Conservation (phyloP, 148 eudicot genomes). For the Rhododendron molle region DNA sequence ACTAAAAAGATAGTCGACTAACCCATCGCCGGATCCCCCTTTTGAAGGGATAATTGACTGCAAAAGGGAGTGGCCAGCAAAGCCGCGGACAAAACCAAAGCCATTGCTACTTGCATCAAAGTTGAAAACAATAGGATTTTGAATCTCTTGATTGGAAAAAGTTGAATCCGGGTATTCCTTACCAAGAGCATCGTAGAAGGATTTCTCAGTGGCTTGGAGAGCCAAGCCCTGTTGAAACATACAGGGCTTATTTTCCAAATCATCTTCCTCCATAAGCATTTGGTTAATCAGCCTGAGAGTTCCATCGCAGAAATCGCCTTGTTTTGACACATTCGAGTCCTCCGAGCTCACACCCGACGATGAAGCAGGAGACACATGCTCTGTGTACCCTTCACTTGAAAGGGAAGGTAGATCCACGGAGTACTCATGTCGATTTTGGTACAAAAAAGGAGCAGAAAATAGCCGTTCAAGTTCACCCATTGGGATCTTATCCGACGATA, state of each 20-base stretch:
- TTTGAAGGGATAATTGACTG: conserved; percentile 24
- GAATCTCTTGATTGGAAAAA: not conserved
- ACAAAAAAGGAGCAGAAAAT: conserved; percentile 14
- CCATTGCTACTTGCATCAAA: not conserved
- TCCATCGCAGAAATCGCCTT: conserved; percentile 38
- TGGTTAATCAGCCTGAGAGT: conserved; percentile 38
- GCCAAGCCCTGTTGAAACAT: conserved; percentile 40
- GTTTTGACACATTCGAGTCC: conserved; percentile 13
- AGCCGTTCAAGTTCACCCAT: conserved; percentile 14
- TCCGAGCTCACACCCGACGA: conserved; percentile 9
- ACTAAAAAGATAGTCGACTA: conserved; percentile 21
- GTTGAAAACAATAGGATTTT: not conserved
- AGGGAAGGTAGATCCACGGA: conserved; percentile 11
- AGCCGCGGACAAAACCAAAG: not conserved
- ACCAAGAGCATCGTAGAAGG: conserved; percentile 49
- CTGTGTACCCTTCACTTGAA: not conserved
- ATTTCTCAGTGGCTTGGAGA: conserved; percentile 63
- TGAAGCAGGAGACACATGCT: conserved; percentile 6
- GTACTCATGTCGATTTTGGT: conserved; percentile 11
- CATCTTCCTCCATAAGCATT: conserved; percentile 63
- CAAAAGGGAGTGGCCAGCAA: conserved; percentile 1
- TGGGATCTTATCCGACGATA: not conserved
- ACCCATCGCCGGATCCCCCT: not conserved
- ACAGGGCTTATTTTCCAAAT: conserved; percentile 34
- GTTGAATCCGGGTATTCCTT: conserved; percentile 14